Percentiles rank a stretch among this genome's conserved stretches.
Evolutionary conservation across 257 asterid species (phyloP).

Genomic region (Mentha longifolia): DNA sequence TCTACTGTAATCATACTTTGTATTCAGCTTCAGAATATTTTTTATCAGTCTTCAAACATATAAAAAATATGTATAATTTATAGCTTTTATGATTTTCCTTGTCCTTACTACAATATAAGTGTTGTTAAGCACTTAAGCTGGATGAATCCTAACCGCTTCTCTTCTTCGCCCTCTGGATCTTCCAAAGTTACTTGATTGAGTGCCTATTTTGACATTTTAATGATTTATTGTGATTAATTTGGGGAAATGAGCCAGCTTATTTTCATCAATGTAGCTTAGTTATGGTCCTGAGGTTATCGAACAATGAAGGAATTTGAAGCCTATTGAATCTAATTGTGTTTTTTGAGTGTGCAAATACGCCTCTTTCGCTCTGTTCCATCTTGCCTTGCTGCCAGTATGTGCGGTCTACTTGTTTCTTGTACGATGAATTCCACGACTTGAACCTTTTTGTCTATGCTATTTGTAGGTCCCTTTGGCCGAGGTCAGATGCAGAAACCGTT

Average conservation of each 20-base stretch:
- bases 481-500: constrained; percentile 96
- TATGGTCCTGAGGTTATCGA: neutral
- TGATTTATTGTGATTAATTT: neutral
- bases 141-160: neutral
- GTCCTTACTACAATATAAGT: neutral
- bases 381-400: neutral
- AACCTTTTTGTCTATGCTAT: neutral
- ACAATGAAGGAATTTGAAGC: neutral
- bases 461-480: constrained; percentile 70
- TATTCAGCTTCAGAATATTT: neutral
- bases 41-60: constrained; percentile 2
- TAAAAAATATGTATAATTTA: neutral
- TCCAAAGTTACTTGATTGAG: constrained; percentile 5
- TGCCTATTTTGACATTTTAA: neutral
- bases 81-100: constrained; percentile 5
- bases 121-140: neutral
- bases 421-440: neutral
- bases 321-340: neutral
- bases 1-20: neutral
- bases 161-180: neutral
- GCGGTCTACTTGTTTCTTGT: constrained; percentile 9
- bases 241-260: neutral
- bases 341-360: neutral
- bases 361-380: neutral
- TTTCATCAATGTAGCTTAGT: neutral